Conservation (phyloP, 2,329 filamentous ascomycete species). For the Fusarium piperis region DNA sequence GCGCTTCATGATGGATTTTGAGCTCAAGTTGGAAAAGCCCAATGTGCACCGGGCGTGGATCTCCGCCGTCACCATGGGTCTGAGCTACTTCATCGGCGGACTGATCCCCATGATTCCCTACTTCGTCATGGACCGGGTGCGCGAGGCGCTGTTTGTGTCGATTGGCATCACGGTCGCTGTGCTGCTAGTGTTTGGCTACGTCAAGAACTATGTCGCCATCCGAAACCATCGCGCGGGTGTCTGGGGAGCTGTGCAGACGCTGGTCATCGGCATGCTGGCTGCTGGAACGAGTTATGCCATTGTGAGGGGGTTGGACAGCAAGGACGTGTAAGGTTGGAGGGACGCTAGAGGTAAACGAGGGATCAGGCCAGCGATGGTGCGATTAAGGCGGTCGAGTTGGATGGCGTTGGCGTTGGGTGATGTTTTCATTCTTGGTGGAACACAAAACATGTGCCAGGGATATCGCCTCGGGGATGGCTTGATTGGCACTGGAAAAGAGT, state of each 20-base stretch:
- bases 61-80: slow-evolving; percentile 72
- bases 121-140: slow-evolving; percentile 62
- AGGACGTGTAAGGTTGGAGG: slow-evolving; percentile 18
- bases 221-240: slow-evolving; percentile 62
- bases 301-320: slow-evolving; percentile 63
- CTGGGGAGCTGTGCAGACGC: slow-evolving; percentile 71
- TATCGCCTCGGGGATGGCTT: slow-evolving; percentile 6
- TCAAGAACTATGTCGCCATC: slow-evolving; percentile 67
- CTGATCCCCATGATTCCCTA: slow-evolving; percentile 78
- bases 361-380: not conserved
- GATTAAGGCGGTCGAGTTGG: slow-evolving; percentile 8
- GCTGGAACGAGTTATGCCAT: slow-evolving; percentile 73
- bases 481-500: not conserved
- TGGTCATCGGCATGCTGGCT: slow-evolving; percentile 71
- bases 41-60: slow-evolving; percentile 58
- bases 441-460: not conserved
- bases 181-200: slow-evolving; percentile 71
- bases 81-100: slow-evolving; percentile 76
- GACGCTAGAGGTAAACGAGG: not conserved
- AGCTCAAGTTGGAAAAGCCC: slow-evolving; percentile 58
- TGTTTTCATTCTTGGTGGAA: not conserved
- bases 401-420: slow-evolving; percentile 22
- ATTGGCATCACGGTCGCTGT: slow-evolving; percentile 69
- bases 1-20: slow-evolving; percentile 69
- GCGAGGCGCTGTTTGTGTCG: slow-evolving; percentile 65